Evolutionary conservation across 805 yeast species (phyloP).

Genomic region (Wickerhamiella alocasiicola): DNA sequence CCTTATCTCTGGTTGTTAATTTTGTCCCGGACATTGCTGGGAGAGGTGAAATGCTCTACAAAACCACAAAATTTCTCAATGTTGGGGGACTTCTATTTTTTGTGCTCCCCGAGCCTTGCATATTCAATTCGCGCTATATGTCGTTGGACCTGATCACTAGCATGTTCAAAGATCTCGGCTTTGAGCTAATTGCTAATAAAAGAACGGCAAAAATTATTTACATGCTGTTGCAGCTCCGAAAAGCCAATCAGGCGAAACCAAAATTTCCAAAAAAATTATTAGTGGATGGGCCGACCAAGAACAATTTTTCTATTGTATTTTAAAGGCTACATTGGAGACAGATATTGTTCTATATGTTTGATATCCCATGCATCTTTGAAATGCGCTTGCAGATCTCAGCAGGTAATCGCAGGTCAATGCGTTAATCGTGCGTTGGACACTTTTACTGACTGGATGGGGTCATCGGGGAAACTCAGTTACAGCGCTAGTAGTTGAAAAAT

Average conservation of each 20-base stretch:
- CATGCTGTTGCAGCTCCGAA: conserved; percentile 38
- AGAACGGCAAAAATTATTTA: conserved; percentile 64
- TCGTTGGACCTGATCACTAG: conserved; percentile 32
- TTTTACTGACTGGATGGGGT: too few species aligned
- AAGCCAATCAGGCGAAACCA: not conserved
- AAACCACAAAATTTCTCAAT: conserved; percentile 46
- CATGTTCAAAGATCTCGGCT: conserved; percentile 54
- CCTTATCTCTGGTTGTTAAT: conserved; percentile 79
- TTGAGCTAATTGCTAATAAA: conserved; percentile 33
- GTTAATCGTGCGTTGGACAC: too few species aligned
- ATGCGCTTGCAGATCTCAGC: too few species aligned
- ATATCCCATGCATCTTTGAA: too few species aligned
- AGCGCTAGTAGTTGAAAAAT: too few species aligned
- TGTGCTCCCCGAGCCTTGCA: conserved; percentile 82
- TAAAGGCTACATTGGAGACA: too few species aligned
- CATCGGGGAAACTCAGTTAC: too few species aligned
- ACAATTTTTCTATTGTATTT: conserved; percentile 52
- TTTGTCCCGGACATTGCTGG: conserved; percentile 63
- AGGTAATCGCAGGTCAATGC: too few species aligned
- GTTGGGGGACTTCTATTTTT: conserved; percentile 38
- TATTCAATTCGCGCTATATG: conserved; percentile 70
- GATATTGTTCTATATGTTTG: too few species aligned
- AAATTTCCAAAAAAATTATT: conserved; percentile 29
- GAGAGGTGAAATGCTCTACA: conserved; percentile 66
- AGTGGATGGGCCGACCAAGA: conserved; percentile 45